Conservation (phyloP, 176 grass and related monocot genomes). For the Poa annua region DNA sequence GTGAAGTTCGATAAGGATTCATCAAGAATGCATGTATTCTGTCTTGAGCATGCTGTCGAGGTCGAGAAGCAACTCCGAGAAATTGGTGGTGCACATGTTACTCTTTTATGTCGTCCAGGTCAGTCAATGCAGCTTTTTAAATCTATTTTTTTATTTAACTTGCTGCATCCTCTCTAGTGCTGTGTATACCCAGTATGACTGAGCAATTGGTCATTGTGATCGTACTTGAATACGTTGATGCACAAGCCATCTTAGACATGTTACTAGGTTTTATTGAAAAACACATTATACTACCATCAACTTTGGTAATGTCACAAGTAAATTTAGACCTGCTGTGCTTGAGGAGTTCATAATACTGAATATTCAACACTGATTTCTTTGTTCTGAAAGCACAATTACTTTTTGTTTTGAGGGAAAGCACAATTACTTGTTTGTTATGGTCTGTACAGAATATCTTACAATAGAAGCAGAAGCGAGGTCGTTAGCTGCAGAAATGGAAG, state of each 20-base stretch:
- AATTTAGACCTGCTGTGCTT: constrained; percentile 28
- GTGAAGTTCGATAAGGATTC: constrained; percentile 86
- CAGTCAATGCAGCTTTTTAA: constrained; percentile 35
- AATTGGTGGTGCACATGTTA: constrained; percentile 74
- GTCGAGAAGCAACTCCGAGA: constrained; percentile 78
- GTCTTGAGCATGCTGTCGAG: constrained; percentile 91
- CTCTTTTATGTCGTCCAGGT: constrained; percentile 93
- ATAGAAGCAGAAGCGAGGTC: constrained; percentile 90
- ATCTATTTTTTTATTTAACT: not conserved
- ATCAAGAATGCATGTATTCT: constrained; percentile 96
- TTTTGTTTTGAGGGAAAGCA: not conserved
- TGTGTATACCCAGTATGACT: not conserved
- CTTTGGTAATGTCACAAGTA: constrained; percentile 29
- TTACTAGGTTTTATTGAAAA: constrained; percentile 9
- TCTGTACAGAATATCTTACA: constrained; percentile 82
- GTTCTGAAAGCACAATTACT: constrained; percentile 40
- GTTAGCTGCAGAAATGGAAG: constrained; percentile 69
- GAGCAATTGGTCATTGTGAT: not conserved
- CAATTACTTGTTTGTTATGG: constrained; percentile 43
- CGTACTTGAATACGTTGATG: not conserved
- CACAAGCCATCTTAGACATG: not conserved
- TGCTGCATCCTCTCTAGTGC: constrained; percentile 9
- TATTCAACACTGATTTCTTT: not conserved
- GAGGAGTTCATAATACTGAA: constrained; percentile 25
- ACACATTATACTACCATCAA: constrained; percentile 2